Evolutionary conservation across 805 yeast genomes (phyloP), one percentile per base, ranked within the genome.

Genomic region (Candida loeiensis): DNA sequence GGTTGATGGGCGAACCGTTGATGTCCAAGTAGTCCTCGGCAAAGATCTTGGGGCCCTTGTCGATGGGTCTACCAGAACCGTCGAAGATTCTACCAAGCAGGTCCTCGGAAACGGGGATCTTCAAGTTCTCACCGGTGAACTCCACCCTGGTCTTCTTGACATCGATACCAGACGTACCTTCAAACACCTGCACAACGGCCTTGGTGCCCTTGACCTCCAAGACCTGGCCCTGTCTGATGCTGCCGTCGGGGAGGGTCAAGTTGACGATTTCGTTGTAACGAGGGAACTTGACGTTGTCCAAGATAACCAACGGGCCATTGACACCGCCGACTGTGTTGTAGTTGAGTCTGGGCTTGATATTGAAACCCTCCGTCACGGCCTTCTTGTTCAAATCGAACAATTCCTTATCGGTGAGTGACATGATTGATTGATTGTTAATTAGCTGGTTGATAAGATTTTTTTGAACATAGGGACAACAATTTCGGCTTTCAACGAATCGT

Each of bases 21-120:
- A 93, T 95, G 66, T 93, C 99, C 65, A 93, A 75, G 67, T 89
- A 93, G 66, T 93, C 99, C 69, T 93, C 99, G 43, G 99, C 99
- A 60, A 93, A 85, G 39, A 93, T 96, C 68, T 85, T 86, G 50
- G 99, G 99, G 47, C 99, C 99, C 55, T 89, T 88, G 64, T 93
- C 99, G 55, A 87, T 91, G 45, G 99, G 95, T 71, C 95, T 82
- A 69, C 98, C 99, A 25, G 97, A 90, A 65, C 99, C 99, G 69
- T 93, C 96, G 64, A 93, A 93, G 50, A 93, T 86, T 75, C 99
- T 85, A 50, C 99, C 99, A 59, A 95, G 74, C 76, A 90, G 83
- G 61, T 93, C 99, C 67, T 93, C 99, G 41, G 95, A 84, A 17
- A 93, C 99, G 16, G 98, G 85, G 49, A 93, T 87, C 65, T 82